These are phyloP conservation scores for Annona squamosa DNA, from an alignment of 164 flowering plant genomes.

Conservation along the genomic window DNA sequence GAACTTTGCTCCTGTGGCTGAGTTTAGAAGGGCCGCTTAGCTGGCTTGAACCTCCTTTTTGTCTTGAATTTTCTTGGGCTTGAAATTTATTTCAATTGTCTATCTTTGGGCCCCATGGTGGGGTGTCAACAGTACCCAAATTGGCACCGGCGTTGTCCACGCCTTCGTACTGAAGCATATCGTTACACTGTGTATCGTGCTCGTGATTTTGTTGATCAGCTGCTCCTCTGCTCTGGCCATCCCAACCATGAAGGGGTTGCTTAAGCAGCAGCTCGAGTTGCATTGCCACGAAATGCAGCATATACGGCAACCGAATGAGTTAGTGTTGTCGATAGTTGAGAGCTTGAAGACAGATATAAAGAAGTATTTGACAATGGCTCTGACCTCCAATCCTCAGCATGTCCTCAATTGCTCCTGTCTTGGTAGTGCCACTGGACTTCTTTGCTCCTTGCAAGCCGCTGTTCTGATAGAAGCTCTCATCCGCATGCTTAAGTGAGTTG, in stretches of 20 bases:
- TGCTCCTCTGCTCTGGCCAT: constrained; percentile 6
- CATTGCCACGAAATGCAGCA: constrained; percentile 15
- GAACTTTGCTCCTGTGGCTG: too few relatives aligned
- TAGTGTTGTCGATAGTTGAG: constrained; percentile 1
- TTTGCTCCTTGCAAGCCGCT: not conserved
- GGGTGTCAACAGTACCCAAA: not conserved
- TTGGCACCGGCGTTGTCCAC: constrained; percentile 8
- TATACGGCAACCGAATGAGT: not conserved
- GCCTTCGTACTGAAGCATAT: constrained; percentile 8
- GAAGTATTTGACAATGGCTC: not conserved
- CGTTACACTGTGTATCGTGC: constrained; percentile 3
- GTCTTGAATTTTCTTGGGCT: too few relatives aligned
- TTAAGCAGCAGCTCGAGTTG: not conserved
- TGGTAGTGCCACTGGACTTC: not conserved
- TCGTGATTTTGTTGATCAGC: constrained; percentile 1
- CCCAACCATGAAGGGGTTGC: constrained; percentile 1
- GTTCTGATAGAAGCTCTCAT: not conserved
- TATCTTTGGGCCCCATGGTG: too few relatives aligned
- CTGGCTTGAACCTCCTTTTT: too few relatives aligned
- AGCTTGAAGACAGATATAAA: constrained; percentile 31
- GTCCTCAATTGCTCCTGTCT: not conserved
- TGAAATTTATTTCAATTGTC: too few relatives aligned
- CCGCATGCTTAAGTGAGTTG: not conserved
- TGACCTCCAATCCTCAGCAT: not conserved
- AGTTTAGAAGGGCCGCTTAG: too few relatives aligned